Percentiles rank a stretch among this genome's conserved stretches.
These are phyloP conservation scores for Lactuca saligna DNA, from an alignment of 129 eudicot genomes.

Conservation along the genomic window DNA sequence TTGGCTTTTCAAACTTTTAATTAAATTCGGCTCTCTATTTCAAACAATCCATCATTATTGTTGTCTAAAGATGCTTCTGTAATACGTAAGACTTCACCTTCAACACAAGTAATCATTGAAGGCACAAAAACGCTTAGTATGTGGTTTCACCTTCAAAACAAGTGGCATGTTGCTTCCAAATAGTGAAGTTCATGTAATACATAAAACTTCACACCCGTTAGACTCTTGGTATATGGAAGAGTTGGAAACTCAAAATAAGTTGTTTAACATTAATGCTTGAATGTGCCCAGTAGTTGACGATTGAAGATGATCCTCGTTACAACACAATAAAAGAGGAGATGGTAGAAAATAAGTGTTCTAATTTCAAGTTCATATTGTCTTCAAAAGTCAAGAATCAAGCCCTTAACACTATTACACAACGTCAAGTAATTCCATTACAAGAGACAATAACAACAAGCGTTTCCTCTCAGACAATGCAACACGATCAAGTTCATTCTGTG, in stretches of 20 bases:
- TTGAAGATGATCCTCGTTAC: constrained; percentile 56
- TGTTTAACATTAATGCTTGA: constrained; percentile 28
- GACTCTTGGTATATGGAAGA: constrained; percentile 46
- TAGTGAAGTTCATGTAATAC: constrained; percentile 60
- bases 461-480: no score
- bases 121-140: constrained; percentile 42
- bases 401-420: neutral
- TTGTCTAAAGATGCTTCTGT: neutral
- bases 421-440: no score
- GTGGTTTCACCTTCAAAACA: constrained; percentile 48
- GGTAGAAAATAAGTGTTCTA: neutral
- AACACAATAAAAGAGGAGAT: constrained; percentile 49
- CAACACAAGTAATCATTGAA: no score
- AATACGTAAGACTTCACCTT: no score
- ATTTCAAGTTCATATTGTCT: constrained; percentile 2
- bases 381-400: neutral
- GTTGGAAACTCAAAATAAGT: constrained; percentile 32
- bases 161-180: constrained; percentile 36
- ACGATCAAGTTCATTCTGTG: no score
- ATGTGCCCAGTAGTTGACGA: constrained; percentile 32
- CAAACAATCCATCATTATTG: no score
- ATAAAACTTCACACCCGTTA: constrained; percentile 48
- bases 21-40: no score
- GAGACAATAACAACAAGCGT: no score
- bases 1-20: neutral